Base-by-base conservation (phyloP, 257 asterid genomes). In the Ilex aquifolium region DNA sequence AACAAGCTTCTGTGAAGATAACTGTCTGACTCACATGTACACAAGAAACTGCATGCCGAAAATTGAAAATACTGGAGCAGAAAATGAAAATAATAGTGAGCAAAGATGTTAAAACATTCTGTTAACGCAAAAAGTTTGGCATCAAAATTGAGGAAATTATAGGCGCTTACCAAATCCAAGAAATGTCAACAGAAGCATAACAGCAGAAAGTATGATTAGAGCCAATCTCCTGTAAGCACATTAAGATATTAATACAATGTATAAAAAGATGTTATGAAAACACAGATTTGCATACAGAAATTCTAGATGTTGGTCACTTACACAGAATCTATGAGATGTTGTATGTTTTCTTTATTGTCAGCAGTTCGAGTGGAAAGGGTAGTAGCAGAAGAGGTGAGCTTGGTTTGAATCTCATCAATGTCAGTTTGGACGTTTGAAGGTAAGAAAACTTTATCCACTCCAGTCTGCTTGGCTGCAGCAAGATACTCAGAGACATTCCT, bases 11-110 rank as follows among this genome's bases (percentile, higher is more conserved):
- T 4, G 42, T 8, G 8, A 36, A 36, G 42, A 36, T 10, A 58
- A 74, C 67, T 15, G 58, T 57, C 65, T 61, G 60, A 80, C 97
- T 87, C 78, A 88, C 96, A 77, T 70, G 88, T 88, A 88, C 46
- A 91, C 95, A 36, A 85, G 71, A 69, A 59, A 69, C 78, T 88
- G 96, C 90, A 86, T 61, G 64, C 96, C 96, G n/a, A 88, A 77
- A 57, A 91, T 57, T 53, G 98, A 91, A 69, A 85, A 82, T 62
- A 86, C 98, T 91, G 94, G 42, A 36, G 42, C 60, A 85, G 76
- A 39, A 40, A 74, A 44, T 31, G 9, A 21, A 56, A 66, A 16
- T 56, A 60, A 48, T 53, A 54, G 69, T 36, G 17, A 51, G 56
- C 32, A 48, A 16, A 59, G 56, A 46, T 42, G 48, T 5, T 9